Conservation (phyloP, 352 stramenopile species). For the Phytopythium delawarense region DNA sequence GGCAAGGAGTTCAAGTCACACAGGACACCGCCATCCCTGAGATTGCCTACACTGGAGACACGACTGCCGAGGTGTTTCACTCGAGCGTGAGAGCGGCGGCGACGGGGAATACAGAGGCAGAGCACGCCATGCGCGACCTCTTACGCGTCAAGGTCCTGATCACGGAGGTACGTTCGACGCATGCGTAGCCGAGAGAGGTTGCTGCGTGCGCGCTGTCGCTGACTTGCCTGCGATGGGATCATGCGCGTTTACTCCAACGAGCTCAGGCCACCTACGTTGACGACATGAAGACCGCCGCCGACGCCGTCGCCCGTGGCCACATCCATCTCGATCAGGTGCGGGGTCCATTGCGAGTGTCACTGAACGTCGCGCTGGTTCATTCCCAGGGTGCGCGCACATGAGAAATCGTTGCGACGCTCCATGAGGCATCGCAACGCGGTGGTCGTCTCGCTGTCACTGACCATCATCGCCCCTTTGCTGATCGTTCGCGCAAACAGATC, state of each 20-base stretch:
- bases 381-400: neutral
- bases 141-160: conserved; percentile 64
- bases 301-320: conserved; percentile 57
- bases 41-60: conserved; percentile 85
- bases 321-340: conserved; percentile 72
- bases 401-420: neutral
- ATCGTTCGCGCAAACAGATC: conserved; percentile 28
- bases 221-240: neutral
- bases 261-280: conserved; percentile 52
- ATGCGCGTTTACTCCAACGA: neutral
- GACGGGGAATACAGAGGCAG: conserved; percentile 6
- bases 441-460: neutral
- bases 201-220: neutral
- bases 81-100: neutral
- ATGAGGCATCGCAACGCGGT: neutral
- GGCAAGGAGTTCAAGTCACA: conserved; percentile 45
- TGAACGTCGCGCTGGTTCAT: neutral
- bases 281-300: conserved; percentile 31
- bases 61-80: conserved; percentile 56
- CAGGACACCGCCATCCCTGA: conserved; percentile 27
- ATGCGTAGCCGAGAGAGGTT: neutral
- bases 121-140: conserved; percentile 32
- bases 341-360: conserved; percentile 1
- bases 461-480: neutral
- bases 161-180: conserved; percentile 53